Conservation (phyloP, 768 basidiomycete species). For the Sistotremastrum suecicum region DNA sequence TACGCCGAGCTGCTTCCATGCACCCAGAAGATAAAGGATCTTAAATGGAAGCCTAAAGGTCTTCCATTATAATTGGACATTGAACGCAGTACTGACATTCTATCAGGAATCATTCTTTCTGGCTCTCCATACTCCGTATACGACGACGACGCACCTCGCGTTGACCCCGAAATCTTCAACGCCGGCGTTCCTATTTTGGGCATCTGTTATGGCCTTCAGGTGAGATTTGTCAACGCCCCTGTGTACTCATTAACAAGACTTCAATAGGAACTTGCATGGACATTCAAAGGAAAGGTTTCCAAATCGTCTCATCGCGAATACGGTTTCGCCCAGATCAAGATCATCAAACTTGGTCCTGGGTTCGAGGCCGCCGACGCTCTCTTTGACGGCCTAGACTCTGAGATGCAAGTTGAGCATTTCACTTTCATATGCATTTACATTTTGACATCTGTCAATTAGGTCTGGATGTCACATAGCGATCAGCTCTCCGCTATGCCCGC, state of each 20-base stretch:
- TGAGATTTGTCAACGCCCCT: conserved; percentile 16
- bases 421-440: not conserved
- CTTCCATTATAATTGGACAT: not conserved
- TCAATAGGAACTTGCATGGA: conserved; percentile 82
- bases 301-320: conserved; percentile 91
- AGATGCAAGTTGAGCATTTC: conserved; percentile 54
- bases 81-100: conserved; percentile 3
- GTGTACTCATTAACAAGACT: not conserved
- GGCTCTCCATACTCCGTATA: conserved; percentile 99
- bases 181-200: conserved; percentile 86
- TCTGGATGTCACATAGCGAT: conserved; percentile 99
- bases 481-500: conserved; percentile 72
- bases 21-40: conserved; percentile 75
- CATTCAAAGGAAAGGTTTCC: conserved; percentile 68
- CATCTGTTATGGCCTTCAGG: conserved; percentile 96
- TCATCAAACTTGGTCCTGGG: conserved; percentile 44
- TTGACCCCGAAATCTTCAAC: conserved; percentile 82
- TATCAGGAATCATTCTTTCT: conserved; percentile 81
- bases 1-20: conserved; percentile 98
- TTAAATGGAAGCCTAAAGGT: conserved; percentile 95
- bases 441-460: conserved; percentile 31
- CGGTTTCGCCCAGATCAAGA: conserved; percentile 74
- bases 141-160: conserved; percentile 82
- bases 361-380: conserved; percentile 44
- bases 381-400: conserved; percentile 77